Percentiles rank a stretch among this genome's conserved stretches.
Evolutionary conservation across 257 asterid species (phyloP).

Genomic region (Catharanthus roseus): DNA sequence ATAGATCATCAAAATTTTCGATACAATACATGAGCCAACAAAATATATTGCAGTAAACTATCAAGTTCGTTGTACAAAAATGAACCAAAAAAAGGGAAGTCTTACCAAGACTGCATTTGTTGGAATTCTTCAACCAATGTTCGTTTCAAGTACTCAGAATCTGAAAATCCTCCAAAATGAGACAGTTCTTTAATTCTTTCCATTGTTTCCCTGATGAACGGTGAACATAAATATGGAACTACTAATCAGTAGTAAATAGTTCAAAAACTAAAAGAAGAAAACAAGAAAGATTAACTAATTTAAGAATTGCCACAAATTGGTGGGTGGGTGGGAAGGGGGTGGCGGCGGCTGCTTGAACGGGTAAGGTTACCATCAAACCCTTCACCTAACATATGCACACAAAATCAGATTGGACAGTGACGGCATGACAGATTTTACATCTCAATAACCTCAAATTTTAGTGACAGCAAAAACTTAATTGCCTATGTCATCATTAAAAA

Average conservation of each 20-base stretch:
- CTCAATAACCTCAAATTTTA: background rate
- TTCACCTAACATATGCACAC: background rate
- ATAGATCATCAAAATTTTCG: background rate
- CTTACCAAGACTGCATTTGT: conserved; percentile 70
- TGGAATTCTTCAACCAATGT: conserved; percentile 75
- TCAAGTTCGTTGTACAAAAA: background rate
- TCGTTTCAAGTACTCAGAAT: conserved; percentile 64
- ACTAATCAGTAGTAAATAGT: conserved; percentile 13
- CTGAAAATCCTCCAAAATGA: conserved; percentile 86
- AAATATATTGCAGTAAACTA: background rate
- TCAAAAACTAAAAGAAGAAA: background rate
- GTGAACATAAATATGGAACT: conserved; percentile 15
- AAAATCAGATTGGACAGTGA: background rate
- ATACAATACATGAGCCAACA: background rate
- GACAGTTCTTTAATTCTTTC: conserved; percentile 59
- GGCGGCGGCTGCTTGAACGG: too few relatives aligned
- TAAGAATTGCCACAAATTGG: background rate
- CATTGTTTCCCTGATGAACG: conserved; percentile 54
- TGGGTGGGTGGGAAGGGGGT: too few relatives aligned
- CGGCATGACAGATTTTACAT: background rate
- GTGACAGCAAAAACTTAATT: background rate
- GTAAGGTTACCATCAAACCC: background rate
- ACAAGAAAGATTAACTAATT: background rate
- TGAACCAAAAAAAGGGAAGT: conserved; percentile 13
- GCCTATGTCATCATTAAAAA: background rate